Percentiles rank a stretch among this genome's conserved stretches.
phyloP scores from a whole-genome alignment of 768 basidiomycete species.

The Mycena polygramma region DNA sequence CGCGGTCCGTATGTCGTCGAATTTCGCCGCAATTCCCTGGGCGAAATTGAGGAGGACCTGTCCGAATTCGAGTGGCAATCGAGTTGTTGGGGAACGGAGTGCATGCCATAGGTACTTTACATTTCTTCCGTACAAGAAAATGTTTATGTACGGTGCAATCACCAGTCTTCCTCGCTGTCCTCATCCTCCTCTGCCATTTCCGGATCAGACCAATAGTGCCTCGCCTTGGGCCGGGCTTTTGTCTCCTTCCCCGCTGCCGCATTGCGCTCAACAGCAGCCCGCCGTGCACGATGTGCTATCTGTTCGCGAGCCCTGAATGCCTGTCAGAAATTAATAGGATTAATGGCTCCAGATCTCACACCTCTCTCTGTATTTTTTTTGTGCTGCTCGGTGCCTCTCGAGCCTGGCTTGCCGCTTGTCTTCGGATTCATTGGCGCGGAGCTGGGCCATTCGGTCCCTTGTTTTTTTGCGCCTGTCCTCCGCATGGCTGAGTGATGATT shows the following conservation, averaged over 20 bases:
- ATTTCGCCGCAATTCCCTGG: too few species aligned
- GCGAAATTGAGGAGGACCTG: too few species aligned
- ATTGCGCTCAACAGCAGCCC: neutral
- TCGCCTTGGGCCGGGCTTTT: conserved; percentile 4
- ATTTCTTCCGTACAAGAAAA: too few species aligned
- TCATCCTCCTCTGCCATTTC: neutral
- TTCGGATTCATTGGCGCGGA: neutral
- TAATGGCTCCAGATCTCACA: neutral
- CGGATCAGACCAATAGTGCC: conserved; percentile 13
- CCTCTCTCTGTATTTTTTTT: conserved; percentile 6
- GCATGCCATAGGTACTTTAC: too few species aligned
- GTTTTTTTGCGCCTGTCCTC: neutral
- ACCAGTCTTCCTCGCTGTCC: neutral
- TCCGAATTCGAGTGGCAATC: too few species aligned
- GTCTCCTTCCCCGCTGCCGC: conserved; percentile 1
- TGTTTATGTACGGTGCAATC: too few species aligned
- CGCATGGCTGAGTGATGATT: neutral
- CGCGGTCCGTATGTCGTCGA: too few species aligned
- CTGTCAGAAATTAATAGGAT: too few species aligned
- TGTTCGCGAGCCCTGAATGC: neutral
- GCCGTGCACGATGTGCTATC: conserved; percentile 8
- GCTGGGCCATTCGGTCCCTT: neutral
- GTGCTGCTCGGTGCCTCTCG: neutral
- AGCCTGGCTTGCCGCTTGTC: neutral
- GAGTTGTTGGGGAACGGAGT: too few species aligned